Evolutionary conservation across 495 filamentous ascomycete genomes (phyloP), one percentile per base, ranked within the genome.

Genomic region (Penicillium cinerascens): DNA sequence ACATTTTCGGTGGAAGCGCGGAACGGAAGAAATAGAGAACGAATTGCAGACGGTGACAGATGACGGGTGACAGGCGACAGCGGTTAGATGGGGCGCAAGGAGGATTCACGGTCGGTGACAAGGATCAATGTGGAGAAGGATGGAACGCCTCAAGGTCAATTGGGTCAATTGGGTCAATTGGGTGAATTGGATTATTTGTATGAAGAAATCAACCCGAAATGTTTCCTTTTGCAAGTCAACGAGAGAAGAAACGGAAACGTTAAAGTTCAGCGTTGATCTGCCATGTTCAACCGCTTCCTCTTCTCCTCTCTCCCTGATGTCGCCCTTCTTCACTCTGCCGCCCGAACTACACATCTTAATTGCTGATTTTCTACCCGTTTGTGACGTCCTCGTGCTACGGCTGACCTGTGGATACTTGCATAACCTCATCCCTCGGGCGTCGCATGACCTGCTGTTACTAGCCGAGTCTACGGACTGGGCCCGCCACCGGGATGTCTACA

Each of bases 291-390:
- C 37, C 37, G n/a, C 37, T 39, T 39, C 18, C 37, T 39, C 37
- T 23, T 23, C 22, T 18, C 15, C n/a, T 23, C 10, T 4, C 23
- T 11, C 44, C 17, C 26, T 45, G 10, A 60, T 60, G 52, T n/a
- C 37, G 4, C 61, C 61, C 9, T 59, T 81, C n/a, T 42, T 67
- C 21, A 68, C 76, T 35, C 73, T 87, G 16, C 82, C 83, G 11
- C 59, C 75, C 0, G 83, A 87, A 59, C 63, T 87, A 11, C 82
- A 84, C 46, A 71, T 74, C 41, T 67, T 75, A 42, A 73, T 87
- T 52, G 71, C 78, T 51, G 68, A 75, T 54, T 73, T 76, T 58
- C 72, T 87, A 22, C 73, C 78, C 55, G 71, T 77, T 22, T 78
- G 81, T 56, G 80, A 83, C 60, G 71, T 73, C 63, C 73, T 76